These are phyloP conservation scores for Eremothecium sinecaudum DNA, from an alignment of 1,139 yeast species.

Conservation along the genomic window DNA sequence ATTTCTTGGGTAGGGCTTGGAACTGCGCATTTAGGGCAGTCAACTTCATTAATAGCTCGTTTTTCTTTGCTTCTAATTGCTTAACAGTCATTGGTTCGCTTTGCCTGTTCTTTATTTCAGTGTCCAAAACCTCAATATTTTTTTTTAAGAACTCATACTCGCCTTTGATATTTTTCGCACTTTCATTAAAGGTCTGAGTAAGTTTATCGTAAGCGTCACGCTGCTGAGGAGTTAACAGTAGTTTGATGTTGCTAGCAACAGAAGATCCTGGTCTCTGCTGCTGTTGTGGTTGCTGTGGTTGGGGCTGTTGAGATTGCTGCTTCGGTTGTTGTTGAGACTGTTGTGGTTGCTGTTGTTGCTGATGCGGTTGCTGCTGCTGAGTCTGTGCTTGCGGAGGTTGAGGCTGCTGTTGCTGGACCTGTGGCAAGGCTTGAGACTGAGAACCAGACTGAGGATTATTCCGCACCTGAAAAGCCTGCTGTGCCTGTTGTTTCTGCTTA, in stretches of 20 bases:
- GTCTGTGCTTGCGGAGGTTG: constrained; percentile 15
- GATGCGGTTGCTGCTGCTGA: constrained; percentile 12
- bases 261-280: constrained; percentile 9
- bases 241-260: constrained; percentile 16
- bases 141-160: constrained; percentile 27
- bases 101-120: constrained; percentile 24
- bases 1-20: constrained; percentile 23
- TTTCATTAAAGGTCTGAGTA: constrained; percentile 28
- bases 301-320: constrained; percentile 19
- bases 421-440: constrained; percentile 23
- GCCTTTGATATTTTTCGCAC: constrained; percentile 26
- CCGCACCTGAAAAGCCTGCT: constrained; percentile 11
- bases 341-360: constrained; percentile 16
- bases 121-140: constrained; percentile 24
- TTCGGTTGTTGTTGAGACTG: constrained; percentile 9
- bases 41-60: constrained; percentile 22
- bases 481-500: constrained; percentile 24
- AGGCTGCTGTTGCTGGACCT: constrained; percentile 28
- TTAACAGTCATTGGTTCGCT: constrained; percentile 22
- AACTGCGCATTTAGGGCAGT: constrained; percentile 22
- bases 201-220: constrained; percentile 27
- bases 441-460: constrained; percentile 1
- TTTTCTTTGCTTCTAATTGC: constrained; percentile 25
- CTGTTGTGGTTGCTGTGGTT: constrained; percentile 13
- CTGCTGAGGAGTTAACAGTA: constrained; percentile 27